A percentile compares a stretch with the other conserved stretches of the same genome.
phyloP scores from a whole-genome alignment of 2,329 filamentous ascomycete species.

The Raffaelea albimanens region DNA sequence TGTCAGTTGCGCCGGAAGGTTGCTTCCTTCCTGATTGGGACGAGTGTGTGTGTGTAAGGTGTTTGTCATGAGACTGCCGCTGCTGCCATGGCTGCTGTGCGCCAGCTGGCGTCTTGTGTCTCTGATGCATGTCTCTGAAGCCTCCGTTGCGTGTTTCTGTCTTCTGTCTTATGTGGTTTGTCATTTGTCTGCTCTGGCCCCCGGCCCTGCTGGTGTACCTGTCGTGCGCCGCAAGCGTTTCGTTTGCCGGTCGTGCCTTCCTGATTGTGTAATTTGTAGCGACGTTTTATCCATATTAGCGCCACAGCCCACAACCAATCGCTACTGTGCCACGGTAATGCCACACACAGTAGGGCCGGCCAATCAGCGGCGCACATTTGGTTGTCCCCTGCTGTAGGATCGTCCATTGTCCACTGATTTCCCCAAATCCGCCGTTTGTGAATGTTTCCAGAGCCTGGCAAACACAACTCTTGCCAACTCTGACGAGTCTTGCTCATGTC shows the following conservation, averaged over 20 bases:
- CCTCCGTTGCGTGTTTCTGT: no score
- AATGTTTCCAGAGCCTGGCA: no score
- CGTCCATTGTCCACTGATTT: no score
- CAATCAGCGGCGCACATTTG: background rate
- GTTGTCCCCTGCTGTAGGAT: background rate
- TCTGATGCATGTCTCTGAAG: no score
- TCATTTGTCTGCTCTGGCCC: no score
- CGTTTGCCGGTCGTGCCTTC: background rate
- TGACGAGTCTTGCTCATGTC: no score
- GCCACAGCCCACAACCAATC: conserved; percentile 1
- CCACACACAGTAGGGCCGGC: background rate
- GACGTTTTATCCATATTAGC: conserved; percentile 6
- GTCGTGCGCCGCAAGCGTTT: background rate
- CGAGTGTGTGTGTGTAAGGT: background rate
- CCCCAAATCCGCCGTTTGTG: no score
- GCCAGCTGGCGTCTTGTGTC: background rate
- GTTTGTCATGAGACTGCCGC: background rate
- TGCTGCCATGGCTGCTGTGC: background rate
- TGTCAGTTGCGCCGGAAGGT: background rate
- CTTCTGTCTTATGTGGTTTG: no score
- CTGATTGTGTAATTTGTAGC: background rate
- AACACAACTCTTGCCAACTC: no score
- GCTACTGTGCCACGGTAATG: no score
- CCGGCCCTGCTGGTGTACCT: background rate
- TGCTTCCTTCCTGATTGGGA: background rate